Percentiles rank a stretch among this genome's conserved stretches.
These are phyloP conservation scores for Ustilago lituana DNA, from an alignment of 1,284 basidiomycete genomes.

Conservation along the genomic window DNA sequence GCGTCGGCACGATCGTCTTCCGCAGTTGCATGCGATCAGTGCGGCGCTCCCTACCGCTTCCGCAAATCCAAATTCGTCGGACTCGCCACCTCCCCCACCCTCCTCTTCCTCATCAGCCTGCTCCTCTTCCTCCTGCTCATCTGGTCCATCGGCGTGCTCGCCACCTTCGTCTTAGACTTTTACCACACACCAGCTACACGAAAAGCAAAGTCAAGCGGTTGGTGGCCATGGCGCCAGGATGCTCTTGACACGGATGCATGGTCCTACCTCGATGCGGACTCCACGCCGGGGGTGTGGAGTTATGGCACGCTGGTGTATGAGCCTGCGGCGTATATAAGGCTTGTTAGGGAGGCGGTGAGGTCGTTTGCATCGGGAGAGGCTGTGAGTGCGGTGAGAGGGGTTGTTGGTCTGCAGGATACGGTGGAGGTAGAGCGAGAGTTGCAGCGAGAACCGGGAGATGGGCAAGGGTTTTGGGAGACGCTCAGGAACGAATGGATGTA, in stretches of 20 bases:
- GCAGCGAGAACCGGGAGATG: conserved; percentile 1
- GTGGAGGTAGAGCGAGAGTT: background rate
- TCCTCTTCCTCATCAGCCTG: conserved; percentile 46
- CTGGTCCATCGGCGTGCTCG: conserved; percentile 41
- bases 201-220: conserved; percentile 5
- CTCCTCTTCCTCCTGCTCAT: conserved; percentile 46
- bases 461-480: conserved; percentile 35
- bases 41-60: conserved; percentile 57
- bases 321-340: conserved; percentile 40
- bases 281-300: conserved; percentile 24
- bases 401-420: conserved; percentile 18
- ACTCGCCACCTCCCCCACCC: conserved; percentile 41
- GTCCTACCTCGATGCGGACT: conserved; percentile 32
- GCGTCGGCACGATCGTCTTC: conserved; percentile 46
- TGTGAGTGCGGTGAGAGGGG: conserved; percentile 25
- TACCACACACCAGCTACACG: conserved; percentile 19
- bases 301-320: conserved; percentile 41
- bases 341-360: conserved; percentile 45
- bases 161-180: conserved; percentile 35
- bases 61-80: conserved; percentile 51
- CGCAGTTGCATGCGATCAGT: conserved; percentile 58
- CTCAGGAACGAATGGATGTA: conserved; percentile 51
- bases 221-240: conserved; percentile 44
- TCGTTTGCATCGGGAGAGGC: conserved; percentile 49
- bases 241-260: conserved; percentile 25